Base-by-base conservation (phyloP, 208 protist genomes). In the Trypanosoma conorhini region DNA sequence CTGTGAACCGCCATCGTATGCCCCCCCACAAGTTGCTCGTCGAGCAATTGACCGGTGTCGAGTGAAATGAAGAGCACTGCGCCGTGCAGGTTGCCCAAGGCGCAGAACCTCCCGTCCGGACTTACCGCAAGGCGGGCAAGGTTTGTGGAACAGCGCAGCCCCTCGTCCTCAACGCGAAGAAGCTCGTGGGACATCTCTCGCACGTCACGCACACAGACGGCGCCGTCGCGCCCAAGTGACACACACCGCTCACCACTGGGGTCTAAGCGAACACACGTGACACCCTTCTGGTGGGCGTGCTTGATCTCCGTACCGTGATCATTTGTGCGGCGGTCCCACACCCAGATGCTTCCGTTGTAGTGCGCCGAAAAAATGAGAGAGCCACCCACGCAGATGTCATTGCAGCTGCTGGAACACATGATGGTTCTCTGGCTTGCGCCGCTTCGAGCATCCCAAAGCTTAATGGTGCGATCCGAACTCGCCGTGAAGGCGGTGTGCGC, bases 401-500 rank as follows among this genome's bases (percentile, higher is more conserved):
- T 89, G 78, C 79, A 82, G 4, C 74, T 85, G 64, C 83, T 89
- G 38, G 67, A 63, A 51, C 81, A 87, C 74, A 89, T 69, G 38
- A 88, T 59, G 42, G 87, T 92, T 21, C 80, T 69, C 62, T 82
- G 73, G 21, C 72, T 68, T 33, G 74, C 64, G 22, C 75, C 74
- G 0, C 59, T 65, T 26, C 80, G 71, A n/a, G 88, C 54, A 55
- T 92, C 87, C 85, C 87, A 92, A n/a, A 92, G 58, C 64, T 86
- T 85, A 33, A 92, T 82, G 7, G 87, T 89, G 67, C 80, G 77
- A 70, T 92, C 87, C 5, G 83, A 83, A 73, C 81, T 88, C 42
- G 83, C 87, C 31, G 81, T 90, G 72, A 88, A 81, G 56, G 81
- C 87, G 74, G 74, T 76, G 26, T 82, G 75, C n/a, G 69, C 82